Evolutionary conservation across 768 basidiomycete genomes (phyloP), one percentile per base, ranked within the genome.

Genomic region (Obba rivulosa): DNA sequence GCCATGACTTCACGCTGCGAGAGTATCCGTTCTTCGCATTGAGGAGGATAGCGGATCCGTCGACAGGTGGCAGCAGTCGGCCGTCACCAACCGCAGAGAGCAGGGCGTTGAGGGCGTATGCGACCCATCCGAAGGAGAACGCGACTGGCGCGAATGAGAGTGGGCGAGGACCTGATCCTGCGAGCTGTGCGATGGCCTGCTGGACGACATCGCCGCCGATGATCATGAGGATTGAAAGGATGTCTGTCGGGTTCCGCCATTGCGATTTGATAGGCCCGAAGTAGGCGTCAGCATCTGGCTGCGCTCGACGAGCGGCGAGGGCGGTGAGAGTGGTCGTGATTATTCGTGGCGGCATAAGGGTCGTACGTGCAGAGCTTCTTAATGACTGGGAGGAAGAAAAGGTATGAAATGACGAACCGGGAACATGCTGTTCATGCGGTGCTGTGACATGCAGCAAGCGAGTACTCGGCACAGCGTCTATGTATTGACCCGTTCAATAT

Each of bases 121-220:
- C 59, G 20, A 67, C 61, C 66, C 62, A 67, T 17, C 67, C 65
- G 49, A 68, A 67, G 8, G 59, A 62, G 51, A 66, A 66, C 14
- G 64, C 62, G 34, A 66, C 60, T 8, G 66, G 66, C 20, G 52
- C 48, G 48, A 62, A 51, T 31, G 28, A 31, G 45, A 41, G 40
- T 48, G 39, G 44, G 31, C 46, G 34, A 8, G 53, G 49, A 4
- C 54, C 57, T 28, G 56, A 49, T 3, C 59, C 58, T 16, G 57
- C 51, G 44, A 67, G 55, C 43, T 65, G 64, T 14, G 66, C 66
- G 36, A 68, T 49, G 8, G 63, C 61, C 39, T 51, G 39, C 43
- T 63, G 64, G 42, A 66, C 59, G 50, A 66, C 58, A 54, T 66
- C 63, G 16, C 61, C 63, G 38, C 66, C 66, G 51, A 68, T 65